These are phyloP conservation scores for Blumeriella jaapii DNA, from an alignment of 2,329 filamentous ascomycete species.

Conservation along the genomic window DNA sequence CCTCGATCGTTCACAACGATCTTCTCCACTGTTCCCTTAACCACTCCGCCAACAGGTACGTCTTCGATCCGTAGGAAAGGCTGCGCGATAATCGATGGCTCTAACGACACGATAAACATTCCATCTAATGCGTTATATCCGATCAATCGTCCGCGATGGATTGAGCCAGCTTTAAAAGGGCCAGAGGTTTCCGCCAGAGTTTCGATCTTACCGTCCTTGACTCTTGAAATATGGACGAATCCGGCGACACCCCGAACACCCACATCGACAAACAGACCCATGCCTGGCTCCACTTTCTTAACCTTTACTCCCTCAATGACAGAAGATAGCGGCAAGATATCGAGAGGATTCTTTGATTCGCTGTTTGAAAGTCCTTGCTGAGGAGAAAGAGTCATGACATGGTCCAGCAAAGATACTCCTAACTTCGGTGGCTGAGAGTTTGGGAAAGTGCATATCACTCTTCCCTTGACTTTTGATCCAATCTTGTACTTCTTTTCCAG, in stretches of 20 bases:
- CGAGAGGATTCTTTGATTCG: conserved; percentile 37
- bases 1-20: conserved; percentile 69
- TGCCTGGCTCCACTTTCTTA: conserved; percentile 63
- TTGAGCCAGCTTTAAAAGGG: conserved; percentile 64
- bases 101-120: conserved; percentile 72
- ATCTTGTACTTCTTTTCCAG: conserved; percentile 70
- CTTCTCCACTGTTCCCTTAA: conserved; percentile 77
- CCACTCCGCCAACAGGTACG: conserved; percentile 66
- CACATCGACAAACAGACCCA: conserved; percentile 72
- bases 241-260: conserved; percentile 58
- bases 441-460: conserved; percentile 82
- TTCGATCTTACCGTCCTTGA: conserved; percentile 85
- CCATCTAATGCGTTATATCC: conserved; percentile 84
- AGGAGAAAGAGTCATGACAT: conserved; percentile 53
- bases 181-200: conserved; percentile 66
- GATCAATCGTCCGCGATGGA: conserved; percentile 70
- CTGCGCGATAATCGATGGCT: conserved; percentile 73
- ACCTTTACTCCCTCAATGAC: conserved; percentile 70
- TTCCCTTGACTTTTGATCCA: conserved; percentile 72
- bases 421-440: conserved; percentile 69
- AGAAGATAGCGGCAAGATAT: conserved; percentile 58
- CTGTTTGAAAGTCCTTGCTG: conserved; percentile 34
- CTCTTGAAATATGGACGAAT: conserved; percentile 88
- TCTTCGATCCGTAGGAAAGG: conserved; percentile 88
- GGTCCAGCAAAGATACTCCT: conserved; percentile 79